These are phyloP conservation scores for Dactylellina parvicollis DNA, from an alignment of 2,329 filamentous ascomycete species.

Conservation along the genomic window DNA sequence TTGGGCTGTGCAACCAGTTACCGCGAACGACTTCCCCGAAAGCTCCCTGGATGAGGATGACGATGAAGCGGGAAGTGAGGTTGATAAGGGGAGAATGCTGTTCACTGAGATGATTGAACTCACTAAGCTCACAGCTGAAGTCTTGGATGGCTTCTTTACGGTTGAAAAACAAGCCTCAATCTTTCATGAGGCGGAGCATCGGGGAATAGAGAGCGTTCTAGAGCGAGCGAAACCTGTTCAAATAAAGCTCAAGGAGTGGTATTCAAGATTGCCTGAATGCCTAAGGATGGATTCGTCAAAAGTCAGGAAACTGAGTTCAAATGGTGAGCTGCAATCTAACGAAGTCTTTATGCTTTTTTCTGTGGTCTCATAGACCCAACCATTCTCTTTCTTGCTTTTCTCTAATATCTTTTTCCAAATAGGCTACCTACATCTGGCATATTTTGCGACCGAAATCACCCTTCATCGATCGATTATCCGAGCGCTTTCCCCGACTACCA, in stretches of 20 bases:
- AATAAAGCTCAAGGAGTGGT: conserved; percentile 65
- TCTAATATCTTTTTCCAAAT: neutral
- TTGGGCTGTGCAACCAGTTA: conserved; percentile 79
- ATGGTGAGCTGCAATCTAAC: conserved; percentile 66
- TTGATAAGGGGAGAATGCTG: conserved; percentile 64
- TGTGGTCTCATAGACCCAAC: too few species aligned
- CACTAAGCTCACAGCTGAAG: conserved; percentile 66
- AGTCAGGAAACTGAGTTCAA: conserved; percentile 64
- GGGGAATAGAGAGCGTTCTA: conserved; percentile 61
- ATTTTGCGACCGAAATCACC: conserved; percentile 93
- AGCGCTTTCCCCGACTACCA: conserved; percentile 70
- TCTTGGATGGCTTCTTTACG: conserved; percentile 66
- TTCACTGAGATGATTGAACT: conserved; percentile 67
- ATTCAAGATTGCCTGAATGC: conserved; percentile 63
- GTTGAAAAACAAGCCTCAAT: conserved; percentile 56
- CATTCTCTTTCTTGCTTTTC: neutral
- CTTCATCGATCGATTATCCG: conserved; percentile 91
- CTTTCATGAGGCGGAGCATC: conserved; percentile 48
- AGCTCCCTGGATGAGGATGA: conserved; percentile 69
- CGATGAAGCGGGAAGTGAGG: conserved; percentile 62
- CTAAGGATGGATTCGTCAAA: conserved; percentile 63
- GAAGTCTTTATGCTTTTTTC: too few species aligned
- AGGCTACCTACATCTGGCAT: conserved; percentile 86
- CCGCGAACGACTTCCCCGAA: conserved; percentile 76
- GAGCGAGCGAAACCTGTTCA: conserved; percentile 66